Evolutionary conservation across 2,329 filamentous ascomycete species (phyloP).

Genomic region (Xylariaceae sp.): DNA sequence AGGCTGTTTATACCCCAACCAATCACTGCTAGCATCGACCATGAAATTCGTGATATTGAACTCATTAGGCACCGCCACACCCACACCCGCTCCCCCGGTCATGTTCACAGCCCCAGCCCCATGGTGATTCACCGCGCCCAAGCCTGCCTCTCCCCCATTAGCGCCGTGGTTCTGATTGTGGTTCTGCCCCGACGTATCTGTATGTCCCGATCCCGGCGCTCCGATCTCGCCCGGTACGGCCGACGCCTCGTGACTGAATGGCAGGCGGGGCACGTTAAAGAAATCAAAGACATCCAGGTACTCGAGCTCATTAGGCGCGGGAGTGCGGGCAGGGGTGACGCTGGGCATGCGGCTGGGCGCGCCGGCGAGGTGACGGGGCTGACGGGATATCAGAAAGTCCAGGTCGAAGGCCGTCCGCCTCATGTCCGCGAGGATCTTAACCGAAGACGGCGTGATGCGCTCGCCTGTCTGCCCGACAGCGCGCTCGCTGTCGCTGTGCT

Average conservation of each 20-base stretch:
- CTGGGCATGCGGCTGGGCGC: conserved; percentile 51
- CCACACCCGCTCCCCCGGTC: too few relatives aligned
- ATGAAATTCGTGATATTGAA: conserved; percentile 81
- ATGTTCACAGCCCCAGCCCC: too few relatives aligned
- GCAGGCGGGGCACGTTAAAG: conserved; percentile 84
- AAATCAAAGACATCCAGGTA: conserved; percentile 94
- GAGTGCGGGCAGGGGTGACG: conserved; percentile 65
- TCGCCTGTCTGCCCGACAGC: conserved; percentile 58
- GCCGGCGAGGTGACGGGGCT: conserved; percentile 59
- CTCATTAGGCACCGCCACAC: conserved; percentile 52
- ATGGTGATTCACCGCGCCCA: too few relatives aligned
- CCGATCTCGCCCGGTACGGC: conserved; percentile 24
- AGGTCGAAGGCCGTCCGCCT: conserved; percentile 86
- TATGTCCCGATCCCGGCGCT: conserved; percentile 16
- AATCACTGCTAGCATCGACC: conserved; percentile 73
- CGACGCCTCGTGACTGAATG: conserved; percentile 46
- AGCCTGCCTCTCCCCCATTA: too few relatives aligned
- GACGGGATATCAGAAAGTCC: conserved; percentile 84
- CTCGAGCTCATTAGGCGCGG: conserved; percentile 80
- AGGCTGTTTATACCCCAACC: conserved; percentile 63
- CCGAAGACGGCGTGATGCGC: conserved; percentile 76
- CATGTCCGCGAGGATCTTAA: conserved; percentile 90
- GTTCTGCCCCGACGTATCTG: too few relatives aligned
- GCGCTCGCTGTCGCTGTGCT: conserved; percentile 78
- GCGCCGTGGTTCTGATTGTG: background rate